Evolutionary conservation across 2,329 filamentous ascomycete species (phyloP), one percentile per base, ranked within the genome.

Genomic region (Chaetomium olivaceum): DNA sequence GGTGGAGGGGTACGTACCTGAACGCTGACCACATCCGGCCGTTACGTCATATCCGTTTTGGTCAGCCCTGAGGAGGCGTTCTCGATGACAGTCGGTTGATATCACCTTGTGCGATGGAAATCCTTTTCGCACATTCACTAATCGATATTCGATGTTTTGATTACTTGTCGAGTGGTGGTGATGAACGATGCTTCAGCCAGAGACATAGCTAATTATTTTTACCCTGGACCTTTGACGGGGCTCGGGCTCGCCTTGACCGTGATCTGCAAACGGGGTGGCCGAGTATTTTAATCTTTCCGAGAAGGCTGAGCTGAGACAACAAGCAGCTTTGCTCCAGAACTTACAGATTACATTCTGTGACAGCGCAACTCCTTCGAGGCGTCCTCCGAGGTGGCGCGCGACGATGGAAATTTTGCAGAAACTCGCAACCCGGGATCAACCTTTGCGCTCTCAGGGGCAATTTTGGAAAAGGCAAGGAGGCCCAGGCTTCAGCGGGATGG

Each of bases 301-400:
- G n/a, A 62, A 11, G 36, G 33, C 51, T 62, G 51, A 46, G 60
- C 51, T 62, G 51, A 62, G 51, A 55, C 60, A 48, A 31, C 60
- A 48, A 31, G 55, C 36, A 19, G 23, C 27, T 21, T 58, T 39
- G 29, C 21, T 43, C 39, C 39, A n/a, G 39, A 43, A 43, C 39
- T 43, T 43, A 19, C 39, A n/a, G 39, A 43, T n/a, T 43, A 43
- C 39, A 19, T 12, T 36, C 11, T 36, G 33, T 36, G 31, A 31
- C 11, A 31, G 31, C 31, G 31, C 11, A 12, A 36, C 33, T 36
- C 14, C 36, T 39, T 19, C 16, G 16, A 43, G 36, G 5, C 16
- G 39, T n/a, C 39, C 16, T 43, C 39, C 39, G 39, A 43, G 16
- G 39, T 43, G 39, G 39, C 39, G 39, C 39, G 39, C 39, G 39